Conservation (phyloP, 2,329 filamentous ascomycete species). For the Diaporthe ampelina region DNA sequence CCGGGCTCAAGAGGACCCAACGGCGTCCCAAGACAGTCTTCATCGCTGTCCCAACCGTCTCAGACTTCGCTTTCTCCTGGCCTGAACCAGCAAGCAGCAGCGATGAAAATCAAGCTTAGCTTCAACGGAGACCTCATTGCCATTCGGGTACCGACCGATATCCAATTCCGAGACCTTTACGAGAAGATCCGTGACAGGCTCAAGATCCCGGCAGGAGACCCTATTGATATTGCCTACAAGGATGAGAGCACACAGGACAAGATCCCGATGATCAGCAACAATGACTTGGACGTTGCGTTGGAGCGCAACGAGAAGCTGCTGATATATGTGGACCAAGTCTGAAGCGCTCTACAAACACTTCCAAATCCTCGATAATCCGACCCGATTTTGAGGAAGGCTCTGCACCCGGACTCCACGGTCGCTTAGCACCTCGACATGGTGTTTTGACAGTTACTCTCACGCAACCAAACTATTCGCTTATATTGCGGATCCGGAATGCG, state of each 20-base stretch:
- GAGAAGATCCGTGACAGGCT: constrained; percentile 89
- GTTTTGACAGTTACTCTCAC: constrained; percentile 7
- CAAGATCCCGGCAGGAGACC: constrained; percentile 77
- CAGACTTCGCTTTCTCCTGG: constrained; percentile 69
- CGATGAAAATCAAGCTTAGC: constrained; percentile 95
- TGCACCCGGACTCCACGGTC: constrained; percentile 8
- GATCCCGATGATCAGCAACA: constrained; percentile 81
- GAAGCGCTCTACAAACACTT: constrained; percentile 42
- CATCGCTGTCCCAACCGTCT: constrained; percentile 65
- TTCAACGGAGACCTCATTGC: constrained; percentile 94
- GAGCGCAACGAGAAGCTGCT: constrained; percentile 90
- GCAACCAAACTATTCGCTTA: constrained; percentile 23
- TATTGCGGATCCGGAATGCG: neutral
- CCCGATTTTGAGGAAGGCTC: neutral
- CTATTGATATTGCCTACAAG: constrained; percentile 85
- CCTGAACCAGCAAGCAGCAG: constrained; percentile 61
- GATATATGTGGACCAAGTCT: constrained; percentile 75
- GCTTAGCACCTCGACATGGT: neutral
- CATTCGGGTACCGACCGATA: constrained; percentile 87
- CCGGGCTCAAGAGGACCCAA: constrained; percentile 58
- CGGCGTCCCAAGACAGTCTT: constrained; percentile 60
- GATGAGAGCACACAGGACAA: constrained; percentile 85
- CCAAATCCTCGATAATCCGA: constrained; percentile 26
- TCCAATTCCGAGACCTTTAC: constrained; percentile 81
- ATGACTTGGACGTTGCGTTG: constrained; percentile 85